These are phyloP conservation scores for Venturia oleaginea DNA, from an alignment of 2,329 filamentous ascomycete genomes.

Conservation along the genomic window DNA sequence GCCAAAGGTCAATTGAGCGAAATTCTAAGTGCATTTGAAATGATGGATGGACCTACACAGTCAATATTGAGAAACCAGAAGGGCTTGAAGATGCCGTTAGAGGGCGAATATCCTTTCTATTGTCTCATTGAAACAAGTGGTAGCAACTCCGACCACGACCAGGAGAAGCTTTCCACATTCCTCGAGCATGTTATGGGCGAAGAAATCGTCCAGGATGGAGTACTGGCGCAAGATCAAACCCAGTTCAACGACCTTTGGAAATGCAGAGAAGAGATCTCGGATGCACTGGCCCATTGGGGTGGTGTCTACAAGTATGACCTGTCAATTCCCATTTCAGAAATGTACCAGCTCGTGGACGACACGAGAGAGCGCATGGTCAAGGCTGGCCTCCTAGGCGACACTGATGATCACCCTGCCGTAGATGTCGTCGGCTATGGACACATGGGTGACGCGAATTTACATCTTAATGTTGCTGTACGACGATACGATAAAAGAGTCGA, in stretches of 20 bases:
- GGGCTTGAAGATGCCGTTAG: slow-evolving; percentile 69
- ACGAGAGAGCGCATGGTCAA: slow-evolving; percentile 61
- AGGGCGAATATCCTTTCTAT: slow-evolving; percentile 84
- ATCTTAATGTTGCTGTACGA: slow-evolving; percentile 79
- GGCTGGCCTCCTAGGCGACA: slow-evolving; percentile 64
- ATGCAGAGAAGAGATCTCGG: slow-evolving; percentile 88
- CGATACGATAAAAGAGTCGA: slow-evolving; percentile 83
- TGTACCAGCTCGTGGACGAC: slow-evolving; percentile 87
- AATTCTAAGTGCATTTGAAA: slow-evolving; percentile 93
- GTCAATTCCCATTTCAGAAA: slow-evolving; percentile 78
- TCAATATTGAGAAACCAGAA: slow-evolving; percentile 66
- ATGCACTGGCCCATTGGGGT: slow-evolving; percentile 80
- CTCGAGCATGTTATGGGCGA: slow-evolving; percentile 85
- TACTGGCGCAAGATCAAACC: slow-evolving; percentile 87
- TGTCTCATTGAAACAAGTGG: slow-evolving; percentile 94
- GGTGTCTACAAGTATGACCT: slow-evolving; percentile 98
- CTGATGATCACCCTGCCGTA: slow-evolving; percentile 68
- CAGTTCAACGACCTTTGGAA: slow-evolving; percentile 79
- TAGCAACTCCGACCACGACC: slow-evolving; percentile 88
- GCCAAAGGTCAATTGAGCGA: slow-evolving; percentile 87
- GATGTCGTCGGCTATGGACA: slow-evolving; percentile 95
- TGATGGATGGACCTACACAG: slow-evolving; percentile 87
- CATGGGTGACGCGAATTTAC: slow-evolving; percentile 94
- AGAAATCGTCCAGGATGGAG: slow-evolving; percentile 80
- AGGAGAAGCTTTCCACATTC: slow-evolving; percentile 76